phyloP scores from a whole-genome alignment of 371 early-diverging fungal species.

The Circinella umbellata region DNA sequence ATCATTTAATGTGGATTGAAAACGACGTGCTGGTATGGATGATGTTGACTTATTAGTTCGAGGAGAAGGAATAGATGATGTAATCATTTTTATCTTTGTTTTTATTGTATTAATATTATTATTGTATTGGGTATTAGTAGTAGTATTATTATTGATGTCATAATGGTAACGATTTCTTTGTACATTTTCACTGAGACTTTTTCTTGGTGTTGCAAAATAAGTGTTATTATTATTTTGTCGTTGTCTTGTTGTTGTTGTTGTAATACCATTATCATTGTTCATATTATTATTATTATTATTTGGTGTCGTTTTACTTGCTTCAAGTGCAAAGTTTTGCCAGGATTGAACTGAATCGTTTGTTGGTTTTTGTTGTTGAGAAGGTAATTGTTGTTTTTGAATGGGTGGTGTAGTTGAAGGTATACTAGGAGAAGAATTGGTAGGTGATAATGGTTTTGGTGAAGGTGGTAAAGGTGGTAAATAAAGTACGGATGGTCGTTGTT shows the following conservation, averaged over 20 bases:
- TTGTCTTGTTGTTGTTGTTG: too few relatives aligned
- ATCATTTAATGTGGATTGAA: not conserved
- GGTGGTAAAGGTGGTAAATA: not conserved
- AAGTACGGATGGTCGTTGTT: not conserved
- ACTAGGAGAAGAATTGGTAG: too few relatives aligned
- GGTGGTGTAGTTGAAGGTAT: too few relatives aligned
- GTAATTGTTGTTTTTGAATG: not conserved
- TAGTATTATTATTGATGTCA: not conserved
- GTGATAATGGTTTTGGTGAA: not conserved
- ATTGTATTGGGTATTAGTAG: not conserved
- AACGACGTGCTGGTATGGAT: not conserved
- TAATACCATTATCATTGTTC: too few relatives aligned
- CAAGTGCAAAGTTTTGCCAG: conserved; percentile 6
- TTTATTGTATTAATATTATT: too few relatives aligned
- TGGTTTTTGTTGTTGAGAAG: not conserved
- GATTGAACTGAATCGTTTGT: not conserved
- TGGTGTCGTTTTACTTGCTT: not conserved
- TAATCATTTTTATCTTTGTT: not conserved
- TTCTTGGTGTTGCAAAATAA: not conserved
- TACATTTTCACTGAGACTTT: not conserved
- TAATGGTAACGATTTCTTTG: not conserved
- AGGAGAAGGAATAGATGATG: too few relatives aligned
- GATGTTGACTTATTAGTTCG: not conserved
- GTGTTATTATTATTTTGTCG: not conserved
- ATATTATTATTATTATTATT: too few relatives aligned